Percentiles rank a stretch among this genome's conserved stretches.
Conservation (phyloP, 176 grass and related monocot genomes). For the Dactylis glomerata region DNA sequence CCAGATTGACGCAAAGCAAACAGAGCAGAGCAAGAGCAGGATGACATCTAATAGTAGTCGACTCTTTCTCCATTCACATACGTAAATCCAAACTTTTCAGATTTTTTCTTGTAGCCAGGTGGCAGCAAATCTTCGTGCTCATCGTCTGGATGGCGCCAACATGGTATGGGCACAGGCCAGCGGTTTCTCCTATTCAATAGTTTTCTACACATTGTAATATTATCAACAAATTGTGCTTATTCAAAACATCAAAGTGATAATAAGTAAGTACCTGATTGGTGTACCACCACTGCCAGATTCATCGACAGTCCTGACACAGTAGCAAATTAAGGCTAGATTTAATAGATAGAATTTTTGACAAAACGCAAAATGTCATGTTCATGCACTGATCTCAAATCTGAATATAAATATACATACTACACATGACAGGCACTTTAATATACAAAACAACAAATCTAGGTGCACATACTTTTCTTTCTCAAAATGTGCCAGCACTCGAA, state of each 20-base stretch:
- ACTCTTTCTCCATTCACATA: background rate
- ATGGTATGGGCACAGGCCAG: background rate
- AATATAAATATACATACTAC: background rate
- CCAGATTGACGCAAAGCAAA: background rate
- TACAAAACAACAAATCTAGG: background rate
- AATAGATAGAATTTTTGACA: background rate
- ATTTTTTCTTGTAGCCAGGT: background rate
- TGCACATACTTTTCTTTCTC: conserved; percentile 7
- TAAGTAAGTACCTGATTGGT: conserved; percentile 5
- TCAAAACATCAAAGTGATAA: background rate
- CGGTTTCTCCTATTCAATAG: background rate
- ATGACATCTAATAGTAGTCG: background rate
- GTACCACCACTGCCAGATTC: background rate
- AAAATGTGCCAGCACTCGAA: background rate
- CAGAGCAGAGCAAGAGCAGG: background rate
- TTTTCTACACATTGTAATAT: background rate
- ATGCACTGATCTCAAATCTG: background rate
- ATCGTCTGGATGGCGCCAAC: background rate
- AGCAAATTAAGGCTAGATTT: background rate
- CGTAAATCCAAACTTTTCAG: background rate
- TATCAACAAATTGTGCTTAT: background rate
- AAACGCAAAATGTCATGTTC: background rate
- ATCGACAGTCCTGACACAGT: background rate
- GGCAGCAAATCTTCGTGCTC: background rate
- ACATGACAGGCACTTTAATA: background rate